Base-by-base conservation (phyloP, 139 green algal species). In the Marvania coccoides region DNA sequence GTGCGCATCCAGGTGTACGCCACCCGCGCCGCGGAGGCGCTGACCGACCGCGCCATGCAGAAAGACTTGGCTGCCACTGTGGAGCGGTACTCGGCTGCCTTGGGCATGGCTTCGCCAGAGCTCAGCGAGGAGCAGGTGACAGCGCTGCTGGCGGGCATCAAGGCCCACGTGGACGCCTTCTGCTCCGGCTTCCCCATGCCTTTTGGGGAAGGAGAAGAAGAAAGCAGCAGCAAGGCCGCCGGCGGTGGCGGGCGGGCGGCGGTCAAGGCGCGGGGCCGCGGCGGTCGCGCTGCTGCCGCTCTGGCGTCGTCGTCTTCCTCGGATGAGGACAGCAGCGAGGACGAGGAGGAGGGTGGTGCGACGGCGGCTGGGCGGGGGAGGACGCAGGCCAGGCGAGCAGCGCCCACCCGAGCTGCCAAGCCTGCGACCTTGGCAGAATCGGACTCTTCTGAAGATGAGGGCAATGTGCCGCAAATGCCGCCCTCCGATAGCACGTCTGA, bases 171-270 rank as follows among this genome's bases (percentile, higher is more conserved):
- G 3, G 12, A 66, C 37, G 59, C 59, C 28, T 66, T 66, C 59
- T 54, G 35, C n/a, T 28, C 59, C 38, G 59, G 59, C 24, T 66
- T 54, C 35, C 59, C 59, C 30, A 28, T 59, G 48, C 9, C 48
- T 59, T 51, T 51, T 51, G 42, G 19, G 42, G 42, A 51, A 51
- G 48, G 12, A 12, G 48, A 59, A 9, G 12, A 9, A 28, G 48
- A 59, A 59, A 59, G 48, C 9, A 59, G 9, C 10, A 59, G 48
- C 35, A 8, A 9, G 12, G 12, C 9, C 12, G 48, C 9, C 19
- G 9, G 48, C 10, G 9, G 9, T 12, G 12, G 30, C 12, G 12
- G 48, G n/a, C n/a, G n/a, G n/a, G n/a, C n/a, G n/a, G n/a, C n/a
- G n/a, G n/a, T n/a, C n/a, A n/a, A n/a, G n/a, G n/a, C n/a, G n/a